These are phyloP conservation scores for Populus euphratica DNA, from an alignment of 345 rosid species.

Conservation along the genomic window DNA sequence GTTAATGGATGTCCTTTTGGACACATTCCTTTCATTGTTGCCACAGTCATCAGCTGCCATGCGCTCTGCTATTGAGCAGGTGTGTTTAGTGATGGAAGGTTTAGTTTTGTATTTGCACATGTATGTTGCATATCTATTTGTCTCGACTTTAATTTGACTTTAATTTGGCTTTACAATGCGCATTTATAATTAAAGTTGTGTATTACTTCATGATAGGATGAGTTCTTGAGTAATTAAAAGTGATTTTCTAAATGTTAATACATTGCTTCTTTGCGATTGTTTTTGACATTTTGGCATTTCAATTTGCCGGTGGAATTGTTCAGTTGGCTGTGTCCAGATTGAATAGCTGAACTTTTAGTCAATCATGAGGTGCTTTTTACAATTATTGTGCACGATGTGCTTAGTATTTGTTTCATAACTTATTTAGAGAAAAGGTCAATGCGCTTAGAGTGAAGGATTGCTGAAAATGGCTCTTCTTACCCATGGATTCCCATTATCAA, in stretches of 20 bases:
- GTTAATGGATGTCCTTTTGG: slow-evolving; percentile 85
- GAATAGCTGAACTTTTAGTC: background rate
- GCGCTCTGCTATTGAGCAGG: slow-evolving; percentile 90
- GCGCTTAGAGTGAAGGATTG: background rate
- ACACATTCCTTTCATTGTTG: slow-evolving; percentile 77
- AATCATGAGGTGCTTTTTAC: background rate
- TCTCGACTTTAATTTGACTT: background rate
- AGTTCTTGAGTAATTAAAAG: background rate
- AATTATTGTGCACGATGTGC: background rate
- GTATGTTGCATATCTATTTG: background rate
- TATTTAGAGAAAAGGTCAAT: background rate
- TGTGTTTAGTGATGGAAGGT: slow-evolving; percentile 20
- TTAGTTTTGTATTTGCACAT: background rate
- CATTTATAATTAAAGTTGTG: background rate
- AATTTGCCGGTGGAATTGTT: background rate
- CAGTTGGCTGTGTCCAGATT: background rate
- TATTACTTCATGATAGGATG: background rate
- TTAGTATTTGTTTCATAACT: background rate
- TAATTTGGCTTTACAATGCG: background rate
- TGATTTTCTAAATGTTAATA: background rate
- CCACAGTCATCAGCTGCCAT: slow-evolving; percentile 90
- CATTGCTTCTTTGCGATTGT: background rate
- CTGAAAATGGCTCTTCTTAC: background rate
- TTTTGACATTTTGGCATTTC: background rate
- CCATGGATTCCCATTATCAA: background rate